Percentiles rank a stretch among this genome's conserved stretches.
phyloP scores from a whole-genome alignment of 2,329 filamentous ascomycete species.

The Apiospora arundinis region DNA sequence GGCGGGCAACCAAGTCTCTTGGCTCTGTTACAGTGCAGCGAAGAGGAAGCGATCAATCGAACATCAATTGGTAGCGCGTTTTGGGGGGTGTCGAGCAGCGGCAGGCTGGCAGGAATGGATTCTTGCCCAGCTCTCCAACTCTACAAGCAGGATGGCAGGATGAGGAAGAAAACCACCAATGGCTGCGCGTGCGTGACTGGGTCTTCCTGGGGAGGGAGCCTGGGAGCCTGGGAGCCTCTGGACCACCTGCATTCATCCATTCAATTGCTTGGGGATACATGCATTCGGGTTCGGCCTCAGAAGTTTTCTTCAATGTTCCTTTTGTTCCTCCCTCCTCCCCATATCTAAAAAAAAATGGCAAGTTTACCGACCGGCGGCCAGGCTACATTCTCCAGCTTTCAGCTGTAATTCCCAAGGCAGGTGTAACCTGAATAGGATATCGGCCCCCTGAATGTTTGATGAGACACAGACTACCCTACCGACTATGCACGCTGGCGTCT shows the following conservation, averaged over 20 bases:
- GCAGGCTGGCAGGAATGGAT: background rate
- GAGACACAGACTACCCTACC: conserved; percentile 7
- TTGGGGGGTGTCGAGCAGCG: background rate
- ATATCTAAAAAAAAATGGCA: background rate
- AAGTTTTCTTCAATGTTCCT: background rate
- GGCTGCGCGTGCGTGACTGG: background rate
- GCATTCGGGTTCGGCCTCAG: background rate
- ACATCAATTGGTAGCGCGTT: background rate
- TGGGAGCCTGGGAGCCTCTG: background rate
- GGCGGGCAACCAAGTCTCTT: background rate
- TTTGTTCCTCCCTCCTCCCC: too few species aligned
- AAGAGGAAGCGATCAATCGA: conserved; percentile 3
- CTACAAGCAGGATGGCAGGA: background rate
- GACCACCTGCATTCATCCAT: background rate
- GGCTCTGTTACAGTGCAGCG: conserved; percentile 7
- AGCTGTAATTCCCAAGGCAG: background rate
- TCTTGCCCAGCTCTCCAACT: background rate
- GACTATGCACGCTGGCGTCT: background rate
- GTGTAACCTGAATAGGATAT: conserved; percentile 13
- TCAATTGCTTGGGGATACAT: background rate
- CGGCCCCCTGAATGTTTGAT: conserved; percentile 13
- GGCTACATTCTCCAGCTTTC: conserved; percentile 12
- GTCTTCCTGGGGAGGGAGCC: background rate
- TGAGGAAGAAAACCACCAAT: background rate
- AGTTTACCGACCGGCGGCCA: background rate